A percentile compares a stretch with the other conserved stretches of the same genome.
Evolutionary conservation across 2,329 filamentous ascomycete genomes (phyloP).

Genomic region (Capronia americana): DNA sequence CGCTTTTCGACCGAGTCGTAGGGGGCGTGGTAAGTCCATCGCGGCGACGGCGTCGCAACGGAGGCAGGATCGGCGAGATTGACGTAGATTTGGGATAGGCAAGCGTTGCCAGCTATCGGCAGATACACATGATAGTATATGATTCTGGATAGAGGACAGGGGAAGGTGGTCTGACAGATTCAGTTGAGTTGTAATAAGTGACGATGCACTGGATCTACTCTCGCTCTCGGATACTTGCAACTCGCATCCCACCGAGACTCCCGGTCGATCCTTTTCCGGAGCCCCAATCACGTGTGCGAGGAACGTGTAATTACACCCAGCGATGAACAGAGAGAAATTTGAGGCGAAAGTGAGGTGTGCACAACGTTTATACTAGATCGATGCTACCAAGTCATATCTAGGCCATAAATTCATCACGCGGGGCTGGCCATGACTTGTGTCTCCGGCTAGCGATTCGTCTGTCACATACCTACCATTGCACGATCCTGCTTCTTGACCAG

Average conservation of each 20-base stretch:
- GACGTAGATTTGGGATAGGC: slow-evolving; percentile 1
- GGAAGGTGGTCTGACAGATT: slow-evolving; percentile 2
- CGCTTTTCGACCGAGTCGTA: slow-evolving; percentile 10
- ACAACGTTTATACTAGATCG: not conserved
- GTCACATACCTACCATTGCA: not conserved
- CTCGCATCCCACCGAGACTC: slow-evolving; percentile 10
- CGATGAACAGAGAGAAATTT: not conserved
- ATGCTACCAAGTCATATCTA: slow-evolving; percentile 1
- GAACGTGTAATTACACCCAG: not conserved
- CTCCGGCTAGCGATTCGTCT: not conserved
- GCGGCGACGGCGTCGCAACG: slow-evolving; percentile 13
- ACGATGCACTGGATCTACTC: not conserved
- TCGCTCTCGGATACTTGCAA: not conserved
- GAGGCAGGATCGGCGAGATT: not conserved
- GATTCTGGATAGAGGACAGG: not conserved
- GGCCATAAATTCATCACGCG: slow-evolving; percentile 6
- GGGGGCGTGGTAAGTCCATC: slow-evolving; percentile 25
- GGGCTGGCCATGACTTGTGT: not conserved
- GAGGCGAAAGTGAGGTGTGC: not conserved
- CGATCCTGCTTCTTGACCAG: slow-evolving; percentile 11
- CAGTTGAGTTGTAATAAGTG: not conserved
- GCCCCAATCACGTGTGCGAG: not conserved
- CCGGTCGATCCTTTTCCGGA: slow-evolving; percentile 12
- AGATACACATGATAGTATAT: slow-evolving; percentile 21
- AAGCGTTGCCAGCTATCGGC: slow-evolving; percentile 17